phyloP scores from a whole-genome alignment of 164 flowering plant species.

The Stephania yunnanensis region DNA sequence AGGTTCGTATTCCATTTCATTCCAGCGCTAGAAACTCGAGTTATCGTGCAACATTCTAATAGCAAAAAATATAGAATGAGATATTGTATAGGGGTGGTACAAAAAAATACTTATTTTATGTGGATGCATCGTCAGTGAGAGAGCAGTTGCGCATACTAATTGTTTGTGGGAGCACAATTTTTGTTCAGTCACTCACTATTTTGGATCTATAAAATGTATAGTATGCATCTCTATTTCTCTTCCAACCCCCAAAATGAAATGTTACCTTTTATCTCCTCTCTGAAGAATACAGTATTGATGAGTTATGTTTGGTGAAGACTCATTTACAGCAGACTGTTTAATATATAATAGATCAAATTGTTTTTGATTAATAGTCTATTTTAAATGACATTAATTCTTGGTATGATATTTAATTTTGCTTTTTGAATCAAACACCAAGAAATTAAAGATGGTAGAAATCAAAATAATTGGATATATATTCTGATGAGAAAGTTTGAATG shows the following conservation, averaged over 20 bases:
- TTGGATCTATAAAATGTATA: not conserved
- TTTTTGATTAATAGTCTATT: too few species aligned
- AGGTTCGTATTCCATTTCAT: slow-evolving; percentile 83
- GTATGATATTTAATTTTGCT: too few species aligned
- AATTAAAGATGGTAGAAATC: too few species aligned
- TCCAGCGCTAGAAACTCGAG: slow-evolving; percentile 40
- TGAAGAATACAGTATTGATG: too few species aligned
- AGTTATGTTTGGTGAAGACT: too few species aligned
- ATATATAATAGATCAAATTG: too few species aligned
- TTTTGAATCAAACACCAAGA: too few species aligned
- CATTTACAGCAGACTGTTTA: too few species aligned
- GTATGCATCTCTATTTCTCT: not conserved
- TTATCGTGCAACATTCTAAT: not conserved
- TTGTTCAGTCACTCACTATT: not conserved
- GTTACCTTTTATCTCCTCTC: not conserved
- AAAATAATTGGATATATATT: too few species aligned
- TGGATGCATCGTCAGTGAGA: not conserved
- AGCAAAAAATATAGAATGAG: not conserved
- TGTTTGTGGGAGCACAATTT: not conserved
- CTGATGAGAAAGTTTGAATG: too few species aligned
- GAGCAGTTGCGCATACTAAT: not conserved
- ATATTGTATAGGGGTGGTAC: not conserved
- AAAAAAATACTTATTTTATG: not conserved
- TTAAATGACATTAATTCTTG: too few species aligned
- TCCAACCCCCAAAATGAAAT: not conserved